These are phyloP conservation scores for Phytophthora fragariaefolia DNA, from an alignment of 352 stramenopile species.

Conservation along the genomic window DNA sequence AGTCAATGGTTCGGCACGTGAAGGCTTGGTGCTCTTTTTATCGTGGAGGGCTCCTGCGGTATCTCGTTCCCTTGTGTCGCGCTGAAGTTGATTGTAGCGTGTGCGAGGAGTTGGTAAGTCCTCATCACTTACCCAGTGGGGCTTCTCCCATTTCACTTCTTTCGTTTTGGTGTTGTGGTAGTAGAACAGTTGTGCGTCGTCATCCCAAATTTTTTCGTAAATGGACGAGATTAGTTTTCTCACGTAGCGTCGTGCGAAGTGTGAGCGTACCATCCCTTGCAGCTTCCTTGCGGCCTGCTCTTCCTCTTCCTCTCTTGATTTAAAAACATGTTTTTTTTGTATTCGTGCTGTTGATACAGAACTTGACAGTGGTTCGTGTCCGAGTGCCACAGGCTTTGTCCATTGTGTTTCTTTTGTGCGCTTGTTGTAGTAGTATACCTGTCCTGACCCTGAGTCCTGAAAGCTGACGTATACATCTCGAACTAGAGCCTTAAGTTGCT, in stretches of 20 bases:
- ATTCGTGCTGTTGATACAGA: slow-evolving; percentile 8
- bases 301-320: slow-evolving; percentile 37
- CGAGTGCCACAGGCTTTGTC: slow-evolving; percentile 62
- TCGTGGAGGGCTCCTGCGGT: not conserved
- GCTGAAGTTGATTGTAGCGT: slow-evolving; percentile 21
- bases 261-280: slow-evolving; percentile 65
- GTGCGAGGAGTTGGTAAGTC: slow-evolving; percentile 68
- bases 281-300: slow-evolving; percentile 43
- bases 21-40: slow-evolving; percentile 4
- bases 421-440: slow-evolving; percentile 87
- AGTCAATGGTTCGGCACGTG: slow-evolving; percentile 30
- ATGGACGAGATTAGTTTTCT: slow-evolving; percentile 68
- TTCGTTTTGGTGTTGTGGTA: slow-evolving; percentile 83
- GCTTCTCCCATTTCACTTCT: slow-evolving; percentile 72
- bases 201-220: slow-evolving; percentile 87
- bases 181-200: slow-evolving; percentile 56
- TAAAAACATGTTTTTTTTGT: slow-evolving; percentile 22
- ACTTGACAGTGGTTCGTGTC: slow-evolving; percentile 24
- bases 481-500: slow-evolving; percentile 68
- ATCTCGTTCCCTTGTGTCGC: not conserved
- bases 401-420: slow-evolving; percentile 72
- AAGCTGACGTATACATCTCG: slow-evolving; percentile 66
- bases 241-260: slow-evolving; percentile 56
- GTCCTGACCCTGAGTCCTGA: slow-evolving; percentile 61
- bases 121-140: slow-evolving; percentile 66